Conservation (phyloP, 2,329 filamentous ascomycete species). For the Aspergillus transmontanensis region DNA sequence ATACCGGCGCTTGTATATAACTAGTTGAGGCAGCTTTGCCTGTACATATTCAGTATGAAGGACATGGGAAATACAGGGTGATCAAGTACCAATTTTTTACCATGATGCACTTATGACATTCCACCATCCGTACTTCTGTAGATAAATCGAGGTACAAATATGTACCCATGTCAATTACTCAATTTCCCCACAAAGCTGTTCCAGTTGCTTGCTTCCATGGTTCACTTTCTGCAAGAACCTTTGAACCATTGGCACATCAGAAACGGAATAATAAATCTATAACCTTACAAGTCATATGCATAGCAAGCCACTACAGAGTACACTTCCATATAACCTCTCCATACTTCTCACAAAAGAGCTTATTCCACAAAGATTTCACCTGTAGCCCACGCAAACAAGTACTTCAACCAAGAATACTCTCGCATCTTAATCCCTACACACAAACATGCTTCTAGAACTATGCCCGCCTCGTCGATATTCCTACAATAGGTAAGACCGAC, state of each 20-base stretch:
- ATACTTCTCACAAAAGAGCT: too few relatives aligned
- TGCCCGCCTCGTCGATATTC: not conserved
- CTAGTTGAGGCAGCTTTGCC: not conserved
- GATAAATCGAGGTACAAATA: not conserved
- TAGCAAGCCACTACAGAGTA: too few relatives aligned
- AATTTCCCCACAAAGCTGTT: not conserved
- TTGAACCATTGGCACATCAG: too few relatives aligned
- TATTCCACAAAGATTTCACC: too few relatives aligned
- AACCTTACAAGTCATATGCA: too few relatives aligned
- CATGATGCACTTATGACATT: not conserved
- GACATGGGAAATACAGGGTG: not conserved
- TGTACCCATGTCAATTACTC: not conserved
- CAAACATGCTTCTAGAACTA: not conserved
- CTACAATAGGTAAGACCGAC: not conserved
- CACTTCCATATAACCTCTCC: too few relatives aligned
- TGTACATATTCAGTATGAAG: not conserved
- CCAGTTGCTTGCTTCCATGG: too few relatives aligned
- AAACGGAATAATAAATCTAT: too few relatives aligned
- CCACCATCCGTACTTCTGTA: not conserved
- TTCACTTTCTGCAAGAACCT: too few relatives aligned
- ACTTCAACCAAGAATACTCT: too few relatives aligned
- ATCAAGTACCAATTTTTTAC: not conserved
- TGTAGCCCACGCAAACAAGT: too few relatives aligned
- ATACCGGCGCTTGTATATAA: not conserved
- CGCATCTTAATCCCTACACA: not conserved